Conservation (phyloP, 805 yeast genomes). For the Wickerhamiella cacticola region DNA sequence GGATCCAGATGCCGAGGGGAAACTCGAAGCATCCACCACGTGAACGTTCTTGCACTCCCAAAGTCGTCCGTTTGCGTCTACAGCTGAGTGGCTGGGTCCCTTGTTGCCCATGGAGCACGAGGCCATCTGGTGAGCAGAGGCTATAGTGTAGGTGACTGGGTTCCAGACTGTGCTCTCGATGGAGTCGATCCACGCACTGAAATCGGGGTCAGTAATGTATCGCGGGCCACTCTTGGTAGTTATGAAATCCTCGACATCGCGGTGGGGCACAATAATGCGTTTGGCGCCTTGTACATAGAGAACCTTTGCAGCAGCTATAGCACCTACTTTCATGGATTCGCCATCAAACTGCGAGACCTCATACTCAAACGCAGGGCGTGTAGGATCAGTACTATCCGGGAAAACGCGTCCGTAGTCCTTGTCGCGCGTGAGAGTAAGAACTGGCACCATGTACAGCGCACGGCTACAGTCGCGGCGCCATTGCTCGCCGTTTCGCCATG, state of each 20-base stretch:
- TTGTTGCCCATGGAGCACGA: constrained; percentile 34
- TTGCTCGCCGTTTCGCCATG: constrained; percentile 34
- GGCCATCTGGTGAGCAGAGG: constrained; percentile 47
- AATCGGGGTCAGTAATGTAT: constrained; percentile 34
- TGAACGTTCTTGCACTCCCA: constrained; percentile 38
- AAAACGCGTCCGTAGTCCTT: constrained; percentile 33
- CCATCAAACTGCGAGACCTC: constrained; percentile 33
- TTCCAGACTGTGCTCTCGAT: constrained; percentile 21
- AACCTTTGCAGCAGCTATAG: constrained; percentile 34
- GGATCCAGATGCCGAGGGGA: constrained; percentile 43
- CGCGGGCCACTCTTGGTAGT: constrained; percentile 29
- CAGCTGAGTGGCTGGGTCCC: constrained; percentile 37
- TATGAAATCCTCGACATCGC: constrained; percentile 33
- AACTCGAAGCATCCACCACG: constrained; percentile 39
- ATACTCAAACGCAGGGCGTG: constrained; percentile 32
- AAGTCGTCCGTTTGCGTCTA: constrained; percentile 35
- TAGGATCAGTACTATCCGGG: constrained; percentile 30
- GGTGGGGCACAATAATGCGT: constrained; percentile 28
- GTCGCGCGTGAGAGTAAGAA: constrained; percentile 39
- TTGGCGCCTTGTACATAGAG: constrained; percentile 39
- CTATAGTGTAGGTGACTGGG: constrained; percentile 29
- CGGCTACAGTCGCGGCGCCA: constrained; percentile 29
- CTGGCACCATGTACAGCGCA: constrained; percentile 32
- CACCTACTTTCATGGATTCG: constrained; percentile 31
- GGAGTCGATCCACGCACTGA: constrained; percentile 24